Base-by-base conservation (phyloP, 495 filamentous ascomycete species). In the Podospora comata region DNA sequence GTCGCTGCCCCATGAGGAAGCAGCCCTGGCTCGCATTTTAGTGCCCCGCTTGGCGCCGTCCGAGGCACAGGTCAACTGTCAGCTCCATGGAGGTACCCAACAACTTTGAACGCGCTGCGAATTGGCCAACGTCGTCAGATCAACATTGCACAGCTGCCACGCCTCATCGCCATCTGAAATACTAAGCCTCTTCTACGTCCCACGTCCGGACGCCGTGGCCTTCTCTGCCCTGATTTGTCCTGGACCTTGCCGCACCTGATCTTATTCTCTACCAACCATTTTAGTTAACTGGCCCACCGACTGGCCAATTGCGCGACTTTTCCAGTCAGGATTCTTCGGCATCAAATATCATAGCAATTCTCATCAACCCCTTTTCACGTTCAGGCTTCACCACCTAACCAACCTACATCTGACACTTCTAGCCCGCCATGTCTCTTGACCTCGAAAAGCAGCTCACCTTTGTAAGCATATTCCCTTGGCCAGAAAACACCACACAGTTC, bases 361-460 rank as follows among this genome's bases (percentile, higher is more conserved):
- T 48, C 39, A 1, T 18, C 39, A 48, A 15, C 59, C 63, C 32
- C 23, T 57, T 60, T 60, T 19, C 28, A 4, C 18, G 15, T 54
- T 54, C 62, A 2, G 34, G 27, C 13, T 28, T 54, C 61, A 23
- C 23, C 23, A 23, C 23, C 23, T 23, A 28, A 60, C 44, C 48
- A 23, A 20, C 59, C 34, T 57, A 58, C 18, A 28, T 30, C 27
- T 55, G 27, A 44, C 63, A 13, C n/a, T 26, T 19, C 7, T 27
- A 63, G 30, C 30, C 58, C 71, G 79, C 67, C 44, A 92, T 92
- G 91, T 85, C 90, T 48, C 82, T 93, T 66, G 89, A 93, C 73
- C 85, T 93, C 7, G 91, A 93, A 75, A 91, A 88, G 77, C 91
- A 93, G 75, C 83, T 94, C 67, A 84, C 87, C 69, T 92, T 92